phyloP scores from a whole-genome alignment of 2,329 filamentous ascomycete genomes.

The Penicillium sp. region DNA sequence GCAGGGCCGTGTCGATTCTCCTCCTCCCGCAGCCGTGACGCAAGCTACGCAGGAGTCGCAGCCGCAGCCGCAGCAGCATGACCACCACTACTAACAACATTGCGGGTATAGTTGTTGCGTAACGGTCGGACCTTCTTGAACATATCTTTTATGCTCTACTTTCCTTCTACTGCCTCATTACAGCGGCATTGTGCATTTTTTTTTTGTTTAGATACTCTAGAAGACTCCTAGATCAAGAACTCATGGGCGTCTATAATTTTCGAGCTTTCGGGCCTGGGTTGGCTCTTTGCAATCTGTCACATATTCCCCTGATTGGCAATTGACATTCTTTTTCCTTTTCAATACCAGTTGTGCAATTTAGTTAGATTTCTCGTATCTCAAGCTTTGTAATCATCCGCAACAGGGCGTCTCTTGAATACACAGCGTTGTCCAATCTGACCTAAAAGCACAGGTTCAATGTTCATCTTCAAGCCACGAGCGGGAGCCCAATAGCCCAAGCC shows the following conservation, averaged over 20 bases:
- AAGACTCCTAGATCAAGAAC: neutral
- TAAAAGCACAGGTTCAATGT: too few species aligned
- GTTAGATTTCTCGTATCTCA: neutral
- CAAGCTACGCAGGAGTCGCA: neutral
- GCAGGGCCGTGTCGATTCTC: slow-evolving; percentile 49
- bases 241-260: neutral
- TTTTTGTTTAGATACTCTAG: neutral
- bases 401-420: neutral
- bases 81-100: neutral
- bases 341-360: neutral
- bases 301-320: neutral
- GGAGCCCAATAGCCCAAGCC: neutral
- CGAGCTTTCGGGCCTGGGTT: neutral
- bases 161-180: neutral
- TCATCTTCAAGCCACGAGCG: neutral
- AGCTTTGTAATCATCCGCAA: neutral
- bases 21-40: slow-evolving; percentile 5
- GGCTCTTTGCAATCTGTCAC: slow-evolving; percentile 1
- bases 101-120: neutral
- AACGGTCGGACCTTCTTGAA: neutral
- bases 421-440: neutral
- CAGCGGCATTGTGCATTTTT: neutral
- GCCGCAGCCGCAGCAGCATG: neutral
- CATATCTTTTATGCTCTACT: neutral
- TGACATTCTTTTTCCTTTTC: neutral